These are phyloP conservation scores for Parachaetomium inaequale DNA, from an alignment of 495 filamentous ascomycete genomes.

Conservation along the genomic window DNA sequence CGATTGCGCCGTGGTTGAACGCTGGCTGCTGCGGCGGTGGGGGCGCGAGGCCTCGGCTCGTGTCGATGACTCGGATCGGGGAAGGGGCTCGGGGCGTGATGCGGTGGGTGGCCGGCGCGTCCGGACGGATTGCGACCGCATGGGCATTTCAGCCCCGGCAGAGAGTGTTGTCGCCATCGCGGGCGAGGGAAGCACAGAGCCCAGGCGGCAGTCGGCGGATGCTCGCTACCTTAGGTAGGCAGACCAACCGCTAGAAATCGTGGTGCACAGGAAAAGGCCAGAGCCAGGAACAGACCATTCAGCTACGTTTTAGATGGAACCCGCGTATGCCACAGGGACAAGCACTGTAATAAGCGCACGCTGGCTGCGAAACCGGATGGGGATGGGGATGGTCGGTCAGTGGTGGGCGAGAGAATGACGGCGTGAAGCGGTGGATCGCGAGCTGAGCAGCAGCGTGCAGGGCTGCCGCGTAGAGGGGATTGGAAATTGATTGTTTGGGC, in stretches of 20 bases:
- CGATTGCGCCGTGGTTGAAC: constrained; percentile 22
- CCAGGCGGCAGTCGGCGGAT: background rate
- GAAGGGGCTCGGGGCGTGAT: constrained; percentile 30
- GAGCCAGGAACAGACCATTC: background rate
- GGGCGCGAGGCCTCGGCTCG: constrained; percentile 43
- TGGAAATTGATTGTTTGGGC: background rate
- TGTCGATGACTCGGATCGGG: constrained; percentile 33
- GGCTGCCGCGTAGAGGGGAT: constrained; percentile 21
- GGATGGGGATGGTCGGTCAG: constrained; percentile 1
- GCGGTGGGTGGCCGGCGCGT: constrained; percentile 34
- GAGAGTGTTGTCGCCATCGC: constrained; percentile 32
- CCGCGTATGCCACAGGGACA: background rate
- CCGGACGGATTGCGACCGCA: constrained; percentile 37
- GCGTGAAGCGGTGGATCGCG: constrained; percentile 4
- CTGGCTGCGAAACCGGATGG: constrained; percentile 10
- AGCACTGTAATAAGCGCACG: background rate
- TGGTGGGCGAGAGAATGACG: constrained; percentile 15
- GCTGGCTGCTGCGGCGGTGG: constrained; percentile 44
- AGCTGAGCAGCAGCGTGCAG: constrained; percentile 1
- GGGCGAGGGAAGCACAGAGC: background rate
- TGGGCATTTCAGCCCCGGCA: constrained; percentile 32
- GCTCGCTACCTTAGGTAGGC: constrained; percentile 8
- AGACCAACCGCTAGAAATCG: background rate
- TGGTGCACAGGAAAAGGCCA: background rate
- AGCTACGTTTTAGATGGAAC: background rate